Conservation (phyloP, 1,284 basidiomycete species). For the Microbotryum scabiosae region DNA sequence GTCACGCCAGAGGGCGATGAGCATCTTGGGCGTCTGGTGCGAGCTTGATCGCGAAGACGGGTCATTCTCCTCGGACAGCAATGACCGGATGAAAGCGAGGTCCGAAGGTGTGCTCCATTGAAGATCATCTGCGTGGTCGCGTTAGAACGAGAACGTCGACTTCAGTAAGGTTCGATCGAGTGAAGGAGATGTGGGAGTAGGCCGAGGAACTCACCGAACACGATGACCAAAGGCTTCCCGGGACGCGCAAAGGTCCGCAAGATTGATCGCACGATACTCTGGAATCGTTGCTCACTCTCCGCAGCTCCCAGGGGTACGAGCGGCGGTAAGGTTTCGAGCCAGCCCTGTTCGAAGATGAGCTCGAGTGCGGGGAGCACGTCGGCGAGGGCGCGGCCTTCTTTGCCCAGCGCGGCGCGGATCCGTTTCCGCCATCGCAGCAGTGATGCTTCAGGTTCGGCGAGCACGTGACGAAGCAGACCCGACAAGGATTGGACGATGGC, state of each 20-base stretch:
- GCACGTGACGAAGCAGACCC: constrained; percentile 27
- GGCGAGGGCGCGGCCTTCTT: constrained; percentile 24
- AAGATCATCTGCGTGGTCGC: constrained; percentile 11
- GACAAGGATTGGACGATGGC: constrained; percentile 27
- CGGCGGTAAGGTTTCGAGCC: constrained; percentile 16
- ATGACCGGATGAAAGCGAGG: constrained; percentile 22
- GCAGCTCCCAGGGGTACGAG: constrained; percentile 10
- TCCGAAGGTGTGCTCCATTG: constrained; percentile 24
- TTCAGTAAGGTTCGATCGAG: too few species aligned
- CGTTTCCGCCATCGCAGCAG: constrained; percentile 21
- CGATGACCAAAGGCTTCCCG: constrained; percentile 21
- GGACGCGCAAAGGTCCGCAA: constrained; percentile 18
- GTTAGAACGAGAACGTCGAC: too few species aligned
- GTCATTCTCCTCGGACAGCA: background rate
- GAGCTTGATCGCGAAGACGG: background rate
- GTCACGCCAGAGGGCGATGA: constrained; percentile 22
- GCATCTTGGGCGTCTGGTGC: constrained; percentile 13
- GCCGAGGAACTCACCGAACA: constrained; percentile 15
- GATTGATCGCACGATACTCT: constrained; percentile 13
- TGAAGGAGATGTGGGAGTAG: too few species aligned
- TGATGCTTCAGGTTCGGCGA: constrained; percentile 19
- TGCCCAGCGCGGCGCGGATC: constrained; percentile 16
- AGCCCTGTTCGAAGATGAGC: constrained; percentile 19
- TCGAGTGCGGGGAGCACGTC: constrained; percentile 24
- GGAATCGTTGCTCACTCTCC: constrained; percentile 23